Evolutionary conservation across 2,329 filamentous ascomycete genomes (phyloP).

Genomic region (Parascedosporium putredinis): DNA sequence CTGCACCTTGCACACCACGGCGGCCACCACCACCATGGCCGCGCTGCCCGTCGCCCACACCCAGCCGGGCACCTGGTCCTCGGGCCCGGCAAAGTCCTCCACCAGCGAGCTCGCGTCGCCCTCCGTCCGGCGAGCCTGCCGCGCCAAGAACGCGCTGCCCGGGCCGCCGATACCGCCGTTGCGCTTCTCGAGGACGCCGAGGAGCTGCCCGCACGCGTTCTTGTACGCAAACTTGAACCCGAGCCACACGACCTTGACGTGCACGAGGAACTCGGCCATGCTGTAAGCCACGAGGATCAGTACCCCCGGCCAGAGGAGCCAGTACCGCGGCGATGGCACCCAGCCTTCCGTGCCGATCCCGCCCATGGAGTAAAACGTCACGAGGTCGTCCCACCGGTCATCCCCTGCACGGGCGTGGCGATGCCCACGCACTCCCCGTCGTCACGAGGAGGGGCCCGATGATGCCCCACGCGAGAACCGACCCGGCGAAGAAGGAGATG

Average conservation of each 20-base stretch:
- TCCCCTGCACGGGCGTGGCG: constrained; percentile 14
- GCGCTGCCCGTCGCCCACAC: constrained; percentile 38
- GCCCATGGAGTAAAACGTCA: constrained; percentile 21
- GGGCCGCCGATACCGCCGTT: no score
- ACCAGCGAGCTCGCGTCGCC: constrained; percentile 18
- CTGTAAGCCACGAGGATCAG: constrained; percentile 31
- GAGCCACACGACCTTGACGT: constrained; percentile 25
- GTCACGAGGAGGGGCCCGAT: constrained; percentile 35
- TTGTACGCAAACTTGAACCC: constrained; percentile 24
- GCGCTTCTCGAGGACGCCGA: constrained; percentile 19
- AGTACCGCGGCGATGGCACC: constrained; percentile 28
- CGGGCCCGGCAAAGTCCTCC: constrained; percentile 27
- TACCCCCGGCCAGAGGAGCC: constrained; percentile 33
- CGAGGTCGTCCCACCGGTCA: constrained; percentile 19
- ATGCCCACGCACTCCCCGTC: constrained; percentile 42
- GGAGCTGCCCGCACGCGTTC: constrained; percentile 19
- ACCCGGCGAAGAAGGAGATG: constrained; percentile 46
- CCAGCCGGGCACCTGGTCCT: constrained; percentile 41
- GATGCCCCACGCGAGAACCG: constrained; percentile 43
- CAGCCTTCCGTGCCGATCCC: constrained; percentile 19
- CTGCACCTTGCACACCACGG: constrained; percentile 38
- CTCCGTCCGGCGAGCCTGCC: constrained; percentile 24
- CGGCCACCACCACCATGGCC: constrained; percentile 38
- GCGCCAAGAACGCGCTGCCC: constrained; percentile 21
- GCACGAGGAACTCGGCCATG: constrained; percentile 30